Evolutionary conservation across 345 rosid species (phyloP), one percentile per base, ranked within the genome.

Genomic region (Raphanus raphanistrum): DNA sequence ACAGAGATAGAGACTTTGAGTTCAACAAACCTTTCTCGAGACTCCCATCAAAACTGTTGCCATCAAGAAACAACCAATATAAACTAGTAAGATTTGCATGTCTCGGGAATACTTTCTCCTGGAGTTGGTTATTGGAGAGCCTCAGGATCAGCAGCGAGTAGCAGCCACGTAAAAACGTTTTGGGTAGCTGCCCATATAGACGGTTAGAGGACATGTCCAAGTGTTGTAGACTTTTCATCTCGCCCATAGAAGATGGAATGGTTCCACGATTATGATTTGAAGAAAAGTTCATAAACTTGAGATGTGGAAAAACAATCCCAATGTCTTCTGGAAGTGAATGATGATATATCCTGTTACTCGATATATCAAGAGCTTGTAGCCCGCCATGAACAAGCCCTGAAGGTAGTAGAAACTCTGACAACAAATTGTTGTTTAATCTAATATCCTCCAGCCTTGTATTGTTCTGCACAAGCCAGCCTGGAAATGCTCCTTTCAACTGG

Each of bases 381-480:
- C n/a, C n/a, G n/a, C 66, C 59, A 66, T 73, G 81, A 21, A 15
- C 52, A 66, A 67, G 8, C 36, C 10, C 12, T 4, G 35, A 4
- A 1, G 77, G 77, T 43, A 78, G 50, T 7, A n/a, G 77, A 45
- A 78, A 33, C 54, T 68, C 6, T 4, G 64, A 28, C 41, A 78
- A 60, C 0, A 15, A 66, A n/a, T 78, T 78, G 21, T 2, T 43
- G 9, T 25, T 31, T 11, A 72, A 2, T n/a, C n/a, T 3, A 4
- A 78, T 0, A 0, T 1, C 13, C 7, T 66, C 29, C 16, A 78
- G 12, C 8, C 35, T 66, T 66, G 77, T 57, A 50, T 73, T 78
- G 43, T 72, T 72, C 63, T 72, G 3, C 21, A 78, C 15, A 62
- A 78, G 63, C 82, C 82, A 78, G 6, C 21, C 0, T 0, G 77